Evolutionary conservation across 2,329 filamentous ascomycete species (phyloP), one percentile per base, ranked within the genome.

Genomic region (Colletotrichum kahawae): DNA sequence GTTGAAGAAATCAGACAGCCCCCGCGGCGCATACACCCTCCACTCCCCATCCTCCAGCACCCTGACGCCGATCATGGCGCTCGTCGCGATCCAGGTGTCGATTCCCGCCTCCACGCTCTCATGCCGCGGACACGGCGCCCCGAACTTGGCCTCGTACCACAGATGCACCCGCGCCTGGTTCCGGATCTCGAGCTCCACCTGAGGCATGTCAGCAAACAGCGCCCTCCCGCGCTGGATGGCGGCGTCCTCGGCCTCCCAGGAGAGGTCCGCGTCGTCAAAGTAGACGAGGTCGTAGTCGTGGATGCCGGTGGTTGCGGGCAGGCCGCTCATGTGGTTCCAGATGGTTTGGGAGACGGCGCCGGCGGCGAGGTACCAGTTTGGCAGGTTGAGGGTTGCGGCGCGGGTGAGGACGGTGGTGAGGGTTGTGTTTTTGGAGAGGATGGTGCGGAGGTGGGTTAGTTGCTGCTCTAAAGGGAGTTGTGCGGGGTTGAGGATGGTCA

Each of bases 161-260:
- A 85, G 76, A 56, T 85, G 83, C 13, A 85, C 83, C 10, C 83
- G 80, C 4, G 83, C 83, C 66, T 85, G 83, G 51, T 85, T 85
- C 16, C 83, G 81, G 16, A 85, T 84, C 73, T 85, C 83, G 2
- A 85, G 80, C 31, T 84, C 80, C 2, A 78, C 77, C 5, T 79
- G 64, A 1, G 7, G 3, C 31, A 84, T 72, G n/a, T 80, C 82
- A 0, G 79, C 78, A 21, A 84, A 85, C 2, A 85, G 67, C 5
- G 68, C 54, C 16, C 75, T 78, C 3, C 82, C 83, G 1, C 51
- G 63, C n/a, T 82, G 79, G 21, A 85, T 85, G 5, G 80, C 76
- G 2, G 60, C 64, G 76, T 85, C 83, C 16, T 85, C 83, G 8
- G 83, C 84, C 34, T 84, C 82, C 77, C 79, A 85, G 0, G 83